Evolutionary conservation across 139 green algal genomes (phyloP).

Genomic region (Volvox africanus): DNA sequence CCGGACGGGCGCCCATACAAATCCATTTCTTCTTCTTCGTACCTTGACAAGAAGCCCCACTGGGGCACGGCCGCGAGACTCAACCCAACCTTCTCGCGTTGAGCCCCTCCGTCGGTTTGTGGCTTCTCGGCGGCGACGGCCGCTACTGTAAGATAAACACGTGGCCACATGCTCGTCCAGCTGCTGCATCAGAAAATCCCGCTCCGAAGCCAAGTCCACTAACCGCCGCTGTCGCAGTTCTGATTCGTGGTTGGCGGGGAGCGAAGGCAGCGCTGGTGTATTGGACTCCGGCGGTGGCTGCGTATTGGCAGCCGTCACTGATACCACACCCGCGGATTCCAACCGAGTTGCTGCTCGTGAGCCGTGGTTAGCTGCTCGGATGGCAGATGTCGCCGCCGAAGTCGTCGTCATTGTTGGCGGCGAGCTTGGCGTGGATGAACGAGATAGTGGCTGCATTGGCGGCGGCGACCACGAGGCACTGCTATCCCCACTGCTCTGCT

Average conservation of each 20-base stretch:
- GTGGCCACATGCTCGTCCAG: constrained; percentile 14
- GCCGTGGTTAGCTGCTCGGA: too few species aligned
- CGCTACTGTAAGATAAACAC: not conserved
- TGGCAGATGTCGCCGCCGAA: not conserved
- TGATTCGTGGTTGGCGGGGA: not conserved
- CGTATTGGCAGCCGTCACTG: too few species aligned
- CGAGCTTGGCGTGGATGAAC: not conserved
- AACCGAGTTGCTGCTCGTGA: too few species aligned
- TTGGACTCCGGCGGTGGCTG: too few species aligned
- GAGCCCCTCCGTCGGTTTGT: too few species aligned
- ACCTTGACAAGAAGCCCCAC: not conserved
- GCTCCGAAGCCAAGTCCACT: not conserved
- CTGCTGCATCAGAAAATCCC: constrained; percentile 26
- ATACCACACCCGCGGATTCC: too few species aligned
- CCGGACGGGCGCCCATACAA: not conserved
- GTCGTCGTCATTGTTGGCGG: not conserved
- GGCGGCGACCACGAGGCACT: too few species aligned
- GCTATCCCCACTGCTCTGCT: not conserved
- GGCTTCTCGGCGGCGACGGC: too few species aligned
- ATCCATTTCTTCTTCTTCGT: not conserved
- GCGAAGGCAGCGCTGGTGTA: too few species aligned
- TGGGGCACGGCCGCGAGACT: not conserved
- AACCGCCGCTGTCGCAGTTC: not conserved
- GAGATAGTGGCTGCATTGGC: not conserved
- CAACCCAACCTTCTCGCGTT: not conserved